These are phyloP conservation scores for Trichoderma atrobrunneum DNA, from an alignment of 2,329 filamentous ascomycete species.

Conservation along the genomic window DNA sequence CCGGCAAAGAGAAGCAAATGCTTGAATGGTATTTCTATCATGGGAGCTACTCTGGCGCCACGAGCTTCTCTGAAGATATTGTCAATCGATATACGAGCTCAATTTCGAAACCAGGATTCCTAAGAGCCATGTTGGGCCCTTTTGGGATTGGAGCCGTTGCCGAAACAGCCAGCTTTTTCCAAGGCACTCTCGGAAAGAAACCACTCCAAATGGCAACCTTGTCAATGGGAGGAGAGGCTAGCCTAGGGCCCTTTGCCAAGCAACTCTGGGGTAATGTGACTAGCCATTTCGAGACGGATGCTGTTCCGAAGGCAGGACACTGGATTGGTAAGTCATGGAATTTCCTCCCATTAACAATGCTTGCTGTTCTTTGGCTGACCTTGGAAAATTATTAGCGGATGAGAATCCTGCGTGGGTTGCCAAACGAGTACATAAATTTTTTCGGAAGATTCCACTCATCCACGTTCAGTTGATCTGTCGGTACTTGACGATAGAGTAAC, in stretches of 20 bases:
- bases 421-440: neutral
- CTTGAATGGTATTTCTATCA: slow-evolving; percentile 48
- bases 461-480: neutral
- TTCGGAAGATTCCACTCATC: neutral
- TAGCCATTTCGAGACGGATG: neutral
- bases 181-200: slow-evolving; percentile 24
- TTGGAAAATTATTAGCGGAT: neutral
- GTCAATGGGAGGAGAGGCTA: slow-evolving; percentile 30
- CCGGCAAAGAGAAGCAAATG: slow-evolving; percentile 41
- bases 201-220: slow-evolving; percentile 24
- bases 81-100: slow-evolving; percentile 38
- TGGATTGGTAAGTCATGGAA: neutral
- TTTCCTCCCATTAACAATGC: too few relatives aligned
- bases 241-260: slow-evolving; percentile 21
- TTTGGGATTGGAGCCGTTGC: slow-evolving; percentile 34
- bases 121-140: slow-evolving; percentile 39
- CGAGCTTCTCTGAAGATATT: slow-evolving; percentile 38
- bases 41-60: slow-evolving; percentile 39
- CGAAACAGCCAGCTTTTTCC: slow-evolving; percentile 39
- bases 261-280: neutral
- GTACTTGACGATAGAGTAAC: neutral
- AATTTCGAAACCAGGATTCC: slow-evolving; percentile 44
- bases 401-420: slow-evolving; percentile 2
- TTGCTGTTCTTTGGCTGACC: neutral
- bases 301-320: neutral